Evolutionary conservation across 805 yeast species (phyloP).

Genomic region (Aciculoconidium aculeatum): DNA sequence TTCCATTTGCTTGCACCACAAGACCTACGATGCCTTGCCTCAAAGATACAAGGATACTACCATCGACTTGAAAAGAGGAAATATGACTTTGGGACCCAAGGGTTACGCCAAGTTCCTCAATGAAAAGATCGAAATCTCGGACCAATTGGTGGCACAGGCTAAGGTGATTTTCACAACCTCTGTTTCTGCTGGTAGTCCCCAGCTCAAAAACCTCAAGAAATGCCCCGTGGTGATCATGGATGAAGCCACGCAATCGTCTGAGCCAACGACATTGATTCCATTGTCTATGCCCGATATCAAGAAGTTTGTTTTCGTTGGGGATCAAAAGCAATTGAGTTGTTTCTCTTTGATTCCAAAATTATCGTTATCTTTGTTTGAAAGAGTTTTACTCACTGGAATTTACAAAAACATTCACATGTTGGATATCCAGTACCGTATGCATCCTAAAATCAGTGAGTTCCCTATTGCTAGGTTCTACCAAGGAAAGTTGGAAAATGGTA

Average conservation of each 20-base stretch:
- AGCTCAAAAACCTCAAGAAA: conserved; percentile 47
- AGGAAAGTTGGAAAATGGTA: conserved; percentile 51
- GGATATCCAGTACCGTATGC: conserved; percentile 67
- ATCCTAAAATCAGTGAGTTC: conserved; percentile 55
- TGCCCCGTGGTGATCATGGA: conserved; percentile 71
- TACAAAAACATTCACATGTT: conserved; percentile 60
- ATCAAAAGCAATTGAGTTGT: conserved; percentile 68
- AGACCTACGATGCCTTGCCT: conserved; percentile 47
- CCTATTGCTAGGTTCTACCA: conserved; percentile 49
- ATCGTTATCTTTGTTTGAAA: conserved; percentile 63
- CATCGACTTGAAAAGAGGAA: conserved; percentile 33
- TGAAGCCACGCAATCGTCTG: conserved; percentile 74
- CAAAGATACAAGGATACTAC: conserved; percentile 36
- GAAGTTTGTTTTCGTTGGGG: conserved; percentile 68
- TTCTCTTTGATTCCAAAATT: conserved; percentile 64
- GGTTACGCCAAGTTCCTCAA: conserved; percentile 45
- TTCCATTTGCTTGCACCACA: conserved; percentile 59
- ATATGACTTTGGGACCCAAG: conserved; percentile 22
- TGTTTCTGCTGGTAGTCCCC: conserved; percentile 65
- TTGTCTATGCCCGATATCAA: conserved; percentile 62
- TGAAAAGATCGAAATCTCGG: conserved; percentile 39
- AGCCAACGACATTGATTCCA: conserved; percentile 66
- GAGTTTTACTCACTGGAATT: conserved; percentile 57
- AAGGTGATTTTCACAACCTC: conserved; percentile 69
- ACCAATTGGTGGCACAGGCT: conserved; percentile 53